Percentiles rank a stretch among this genome's conserved stretches.
phyloP scores from a whole-genome alignment of 768 basidiomycete genomes.

The Saitozyma sp. region DNA sequence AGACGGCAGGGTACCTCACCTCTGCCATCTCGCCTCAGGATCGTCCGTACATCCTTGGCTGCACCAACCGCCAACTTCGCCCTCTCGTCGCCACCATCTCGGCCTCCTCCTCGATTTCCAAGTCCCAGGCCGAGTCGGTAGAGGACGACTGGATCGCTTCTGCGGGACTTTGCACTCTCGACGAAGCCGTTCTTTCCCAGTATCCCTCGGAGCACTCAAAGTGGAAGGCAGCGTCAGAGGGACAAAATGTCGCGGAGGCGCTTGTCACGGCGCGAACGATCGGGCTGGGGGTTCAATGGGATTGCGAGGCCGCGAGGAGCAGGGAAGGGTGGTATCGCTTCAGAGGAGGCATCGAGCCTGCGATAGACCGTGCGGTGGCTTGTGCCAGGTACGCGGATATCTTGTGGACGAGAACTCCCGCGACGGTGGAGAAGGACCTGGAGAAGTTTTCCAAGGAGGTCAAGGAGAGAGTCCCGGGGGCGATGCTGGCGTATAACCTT shows the following conservation, averaged over 20 bases:
- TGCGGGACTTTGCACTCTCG: slow-evolving; percentile 15
- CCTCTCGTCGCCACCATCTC: slow-evolving; percentile 45
- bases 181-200: slow-evolving; percentile 20
- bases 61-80: slow-evolving; percentile 46
- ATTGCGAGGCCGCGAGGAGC: slow-evolving; percentile 16
- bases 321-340: slow-evolving; percentile 21
- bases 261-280: slow-evolving; percentile 9
- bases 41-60: slow-evolving; percentile 61
- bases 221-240: slow-evolving; percentile 1
- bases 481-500: slow-evolving; percentile 22
- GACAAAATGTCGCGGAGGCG: slow-evolving; percentile 21
- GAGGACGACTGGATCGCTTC: slow-evolving; percentile 62
- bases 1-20: slow-evolving; percentile 79
- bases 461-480: neutral
- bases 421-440: slow-evolving; percentile 16
- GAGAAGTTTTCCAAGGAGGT: slow-evolving; percentile 28
- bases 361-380: slow-evolving; percentile 12
- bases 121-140: slow-evolving; percentile 60
- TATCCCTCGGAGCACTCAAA: slow-evolving; percentile 6
- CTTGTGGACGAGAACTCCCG: slow-evolving; percentile 17
- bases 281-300: slow-evolving; percentile 16
- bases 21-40: slow-evolving; percentile 79
- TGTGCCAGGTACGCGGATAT: slow-evolving; percentile 14
- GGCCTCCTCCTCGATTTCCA: slow-evolving; percentile 65
- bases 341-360: slow-evolving; percentile 20